Conservation (phyloP, 495 filamentous ascomycete species). For the Hapsidospora chrysogenum region DNA sequence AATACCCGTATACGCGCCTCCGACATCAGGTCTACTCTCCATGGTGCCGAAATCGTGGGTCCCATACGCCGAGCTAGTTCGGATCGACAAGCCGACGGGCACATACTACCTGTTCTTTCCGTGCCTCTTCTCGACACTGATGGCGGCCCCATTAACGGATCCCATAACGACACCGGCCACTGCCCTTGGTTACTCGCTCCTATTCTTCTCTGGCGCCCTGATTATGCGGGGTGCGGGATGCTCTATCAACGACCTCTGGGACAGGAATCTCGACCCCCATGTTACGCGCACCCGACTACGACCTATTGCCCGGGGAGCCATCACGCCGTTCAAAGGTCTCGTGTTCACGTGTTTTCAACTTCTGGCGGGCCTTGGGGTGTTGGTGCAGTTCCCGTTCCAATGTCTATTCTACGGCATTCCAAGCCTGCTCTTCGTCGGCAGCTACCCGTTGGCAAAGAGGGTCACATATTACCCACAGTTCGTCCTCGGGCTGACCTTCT, state of each 20-base stretch:
- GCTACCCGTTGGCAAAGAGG: slow-evolving; percentile 84
- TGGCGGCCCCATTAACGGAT: slow-evolving; percentile 41
- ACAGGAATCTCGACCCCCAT: slow-evolving; percentile 79
- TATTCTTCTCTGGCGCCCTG: slow-evolving; percentile 78
- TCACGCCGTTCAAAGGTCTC: slow-evolving; percentile 57
- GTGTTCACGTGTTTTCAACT: slow-evolving; percentile 73
- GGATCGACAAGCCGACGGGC: slow-evolving; percentile 87
- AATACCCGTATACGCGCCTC: neutral
- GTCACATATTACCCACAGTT: slow-evolving; percentile 90
- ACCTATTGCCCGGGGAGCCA: slow-evolving; percentile 74
- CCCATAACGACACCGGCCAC: slow-evolving; percentile 33
- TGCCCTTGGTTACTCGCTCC: slow-evolving; percentile 44
- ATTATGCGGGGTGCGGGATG: slow-evolving; percentile 98
- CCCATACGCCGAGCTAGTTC: slow-evolving; percentile 84
- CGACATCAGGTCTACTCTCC: slow-evolving; percentile 62
- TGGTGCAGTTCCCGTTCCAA: slow-evolving; percentile 70
- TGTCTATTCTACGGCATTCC: slow-evolving; percentile 84
- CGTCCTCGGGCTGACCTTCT: slow-evolving; percentile 84
- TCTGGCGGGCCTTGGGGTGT: slow-evolving; percentile 60
- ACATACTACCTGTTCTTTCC: slow-evolving; percentile 95
- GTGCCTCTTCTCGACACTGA: slow-evolving; percentile 76
- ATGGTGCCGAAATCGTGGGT: slow-evolving; percentile 58
- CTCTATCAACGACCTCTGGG: slow-evolving; percentile 95
- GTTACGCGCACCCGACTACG: slow-evolving; percentile 77
- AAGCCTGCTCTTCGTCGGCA: slow-evolving; percentile 60